These are phyloP conservation scores for Nakazawaea holstii DNA, from an alignment of 805 yeast species.

Conservation along the genomic window DNA sequence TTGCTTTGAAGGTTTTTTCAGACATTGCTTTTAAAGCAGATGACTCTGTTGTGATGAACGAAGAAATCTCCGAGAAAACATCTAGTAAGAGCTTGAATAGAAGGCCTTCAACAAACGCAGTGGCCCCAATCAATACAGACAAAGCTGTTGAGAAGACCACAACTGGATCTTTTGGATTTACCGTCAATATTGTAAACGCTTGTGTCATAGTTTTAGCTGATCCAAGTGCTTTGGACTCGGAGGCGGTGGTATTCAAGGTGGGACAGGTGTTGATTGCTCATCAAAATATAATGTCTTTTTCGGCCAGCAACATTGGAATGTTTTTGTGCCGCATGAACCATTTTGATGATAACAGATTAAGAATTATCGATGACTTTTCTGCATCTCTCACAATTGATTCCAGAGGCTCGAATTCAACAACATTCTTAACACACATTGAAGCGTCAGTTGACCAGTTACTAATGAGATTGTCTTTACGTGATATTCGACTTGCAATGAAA, in stretches of 20 bases:
- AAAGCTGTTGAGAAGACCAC: slow-evolving; percentile 13
- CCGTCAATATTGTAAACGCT: slow-evolving; percentile 69
- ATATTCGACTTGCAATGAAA: slow-evolving; percentile 71
- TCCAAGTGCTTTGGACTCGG: slow-evolving; percentile 61
- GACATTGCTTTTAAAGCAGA: slow-evolving; percentile 38
- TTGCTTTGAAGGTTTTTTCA: slow-evolving; percentile 66
- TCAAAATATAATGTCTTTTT: slow-evolving; percentile 59
- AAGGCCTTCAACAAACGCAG: neutral
- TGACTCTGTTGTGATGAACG: slow-evolving; percentile 1
- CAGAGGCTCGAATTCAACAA: slow-evolving; percentile 55
- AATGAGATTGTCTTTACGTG: slow-evolving; percentile 79
- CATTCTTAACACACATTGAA: slow-evolving; percentile 57
- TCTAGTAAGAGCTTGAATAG: neutral
- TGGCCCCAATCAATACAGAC: neutral
- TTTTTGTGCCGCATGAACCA: slow-evolving; percentile 73
- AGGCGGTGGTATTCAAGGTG: slow-evolving; percentile 86
- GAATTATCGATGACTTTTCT: slow-evolving; percentile 88
- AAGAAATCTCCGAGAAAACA: neutral
- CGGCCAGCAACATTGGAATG: slow-evolving; percentile 80
- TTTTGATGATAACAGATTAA: slow-evolving; percentile 52
- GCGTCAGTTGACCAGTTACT: slow-evolving; percentile 75
- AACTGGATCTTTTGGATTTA: slow-evolving; percentile 34
- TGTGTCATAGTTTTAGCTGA: slow-evolving; percentile 79
- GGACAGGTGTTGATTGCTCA: slow-evolving; percentile 71
- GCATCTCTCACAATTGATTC: slow-evolving; percentile 68